These are phyloP conservation scores for Bryoglossum gracile DNA, from an alignment of 495 filamentous ascomycete species.

Conservation along the genomic window DNA sequence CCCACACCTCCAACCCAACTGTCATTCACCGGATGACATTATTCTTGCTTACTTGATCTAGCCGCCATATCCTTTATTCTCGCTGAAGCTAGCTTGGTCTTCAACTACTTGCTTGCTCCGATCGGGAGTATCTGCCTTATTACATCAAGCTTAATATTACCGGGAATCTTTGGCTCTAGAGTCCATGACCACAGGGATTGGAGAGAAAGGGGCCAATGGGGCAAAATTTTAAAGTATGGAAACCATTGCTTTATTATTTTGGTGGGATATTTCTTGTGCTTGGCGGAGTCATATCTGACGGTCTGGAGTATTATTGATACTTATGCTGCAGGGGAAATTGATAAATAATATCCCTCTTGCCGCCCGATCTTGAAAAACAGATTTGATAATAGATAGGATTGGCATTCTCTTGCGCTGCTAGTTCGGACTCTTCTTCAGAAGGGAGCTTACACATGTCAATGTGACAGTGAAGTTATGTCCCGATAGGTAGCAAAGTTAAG, in stretches of 20 bases:
- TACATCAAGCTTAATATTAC: slow-evolving; percentile 34
- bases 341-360: too few species aligned
- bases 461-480: too few species aligned
- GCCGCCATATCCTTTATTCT: slow-evolving; percentile 24
- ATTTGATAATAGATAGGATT: too few species aligned
- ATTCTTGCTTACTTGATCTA: slow-evolving; percentile 24
- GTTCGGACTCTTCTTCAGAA: too few species aligned
- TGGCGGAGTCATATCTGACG: slow-evolving; percentile 29
- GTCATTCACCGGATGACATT: slow-evolving; percentile 28
- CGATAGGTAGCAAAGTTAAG: too few species aligned
- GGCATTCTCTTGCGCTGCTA: too few species aligned
- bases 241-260: slow-evolving; percentile 21
- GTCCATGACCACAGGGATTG: slow-evolving; percentile 35
- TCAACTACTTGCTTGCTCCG: slow-evolving; percentile 14
- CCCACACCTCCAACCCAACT: slow-evolving; percentile 27
- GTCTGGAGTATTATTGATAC: slow-evolving; percentile 24
- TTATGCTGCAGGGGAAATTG: slow-evolving; percentile 24
- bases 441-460: too few species aligned
- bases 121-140: slow-evolving; percentile 23
- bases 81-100: slow-evolving; percentile 30
- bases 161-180: slow-evolving; percentile 39
- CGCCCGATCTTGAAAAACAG: too few species aligned
- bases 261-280: slow-evolving; percentile 23
- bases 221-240: slow-evolving; percentile 18
- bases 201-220: slow-evolving; percentile 23